Percentiles rank a stretch among this genome's conserved stretches.
These are phyloP conservation scores for Omphalea diandra DNA, from an alignment of 441 rosid genomes.

Conservation along the genomic window DNA sequence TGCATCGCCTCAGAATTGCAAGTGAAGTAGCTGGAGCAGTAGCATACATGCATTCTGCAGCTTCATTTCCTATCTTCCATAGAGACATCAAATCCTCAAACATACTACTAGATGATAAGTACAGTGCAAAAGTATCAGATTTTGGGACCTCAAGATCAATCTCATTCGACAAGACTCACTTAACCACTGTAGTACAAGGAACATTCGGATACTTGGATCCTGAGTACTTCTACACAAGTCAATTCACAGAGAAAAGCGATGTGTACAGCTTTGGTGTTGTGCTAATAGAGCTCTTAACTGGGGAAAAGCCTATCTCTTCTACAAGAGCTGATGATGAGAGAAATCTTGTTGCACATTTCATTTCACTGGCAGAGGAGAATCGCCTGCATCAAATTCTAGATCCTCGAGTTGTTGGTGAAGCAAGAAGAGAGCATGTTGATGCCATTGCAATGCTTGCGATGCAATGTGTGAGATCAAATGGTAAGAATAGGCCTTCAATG, in stretches of 20 bases:
- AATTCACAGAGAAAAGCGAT: neutral
- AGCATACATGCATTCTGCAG: conserved; percentile 1
- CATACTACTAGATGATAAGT: neutral
- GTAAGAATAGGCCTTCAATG: conserved; percentile 41
- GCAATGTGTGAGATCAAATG: conserved; percentile 32
- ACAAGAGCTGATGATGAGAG: conserved; percentile 17
- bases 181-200: neutral
- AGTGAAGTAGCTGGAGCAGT: conserved; percentile 6
- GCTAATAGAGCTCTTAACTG: neutral
- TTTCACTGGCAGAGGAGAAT: conserved; percentile 15
- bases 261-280: neutral
- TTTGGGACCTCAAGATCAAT: neutral
- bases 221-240: neutral
- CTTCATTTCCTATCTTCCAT: neutral
- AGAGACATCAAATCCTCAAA: neutral
- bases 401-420: conserved; percentile 24
- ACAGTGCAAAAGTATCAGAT: neutral
- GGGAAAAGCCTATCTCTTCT: neutral
- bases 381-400: conserved; percentile 26
- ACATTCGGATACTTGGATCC: neutral
- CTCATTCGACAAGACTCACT: neutral
- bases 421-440: conserved; percentile 11
- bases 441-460: conserved; percentile 29
- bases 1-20: neutral
- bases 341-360: conserved; percentile 24